Base-by-base conservation (phyloP, 352 stramenopile species). In the Phytopythium sindhum region DNA sequence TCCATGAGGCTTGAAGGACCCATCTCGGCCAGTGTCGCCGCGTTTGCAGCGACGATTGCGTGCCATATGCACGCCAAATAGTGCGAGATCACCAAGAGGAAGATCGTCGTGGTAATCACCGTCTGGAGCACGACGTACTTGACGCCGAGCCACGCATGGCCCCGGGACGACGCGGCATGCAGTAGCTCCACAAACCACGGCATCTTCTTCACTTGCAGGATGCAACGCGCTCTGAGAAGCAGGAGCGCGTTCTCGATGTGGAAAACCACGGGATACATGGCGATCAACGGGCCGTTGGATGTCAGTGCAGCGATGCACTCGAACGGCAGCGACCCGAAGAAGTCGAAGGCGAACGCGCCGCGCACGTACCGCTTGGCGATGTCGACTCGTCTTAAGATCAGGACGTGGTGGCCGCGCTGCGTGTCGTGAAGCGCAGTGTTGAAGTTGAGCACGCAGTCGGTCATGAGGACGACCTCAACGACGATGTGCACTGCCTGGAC, bases 21-120 rank as follows among this genome's bases (percentile, higher is more conserved):
- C 2, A 11, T 7, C 1, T 26, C 23, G 3, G 28, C 15, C 28
- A 33, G 4, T 0, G 9, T 19, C 0, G 15, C 3, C 4, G 26
- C 10, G 28, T 54, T 15, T 31, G 41, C 11, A 6, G 14, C 31
- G 8, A 37, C 1, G 39, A 61, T 50, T 3, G 26, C 28, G 41
- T 61, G 28, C 56, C 56, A 54, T 14, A 53, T 21, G 19, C 56
- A 61, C 14, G 56, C 29, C 17, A 61, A 52, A 24, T 61, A 61
- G 56, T 61, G 56, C 11, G 41, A 12, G 8, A 15, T 19, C 24
- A 61, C 12, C 1, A 53, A 12, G 11, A 61, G 23, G 14, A 23
- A 28, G 2, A 53, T 23, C 15, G 23, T 58, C 53, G 47, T 58
- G 4, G 21, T 47, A 9, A 47, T 1, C 33, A 58, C 47, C 21